phyloP scores from a whole-genome alignment of 2,329 filamentous ascomycete species.

The Fusarium hostae region DNA sequence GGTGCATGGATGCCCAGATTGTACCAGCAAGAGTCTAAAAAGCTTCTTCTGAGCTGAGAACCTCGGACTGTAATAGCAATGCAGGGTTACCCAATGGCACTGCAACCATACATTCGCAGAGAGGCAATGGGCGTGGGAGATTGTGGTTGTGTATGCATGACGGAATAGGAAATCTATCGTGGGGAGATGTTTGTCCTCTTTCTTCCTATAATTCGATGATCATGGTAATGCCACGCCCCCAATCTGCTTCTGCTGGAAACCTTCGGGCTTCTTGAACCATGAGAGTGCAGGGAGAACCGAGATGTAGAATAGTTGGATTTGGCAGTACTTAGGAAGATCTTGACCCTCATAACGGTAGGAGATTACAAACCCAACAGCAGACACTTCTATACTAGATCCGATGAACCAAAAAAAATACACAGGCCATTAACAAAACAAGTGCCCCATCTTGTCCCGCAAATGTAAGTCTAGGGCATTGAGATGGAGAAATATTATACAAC shows the following conservation, averaged over 20 bases:
- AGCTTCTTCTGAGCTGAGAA: conserved; percentile 30
- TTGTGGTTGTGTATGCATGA: background rate
- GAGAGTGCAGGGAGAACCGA: background rate
- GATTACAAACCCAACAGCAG: background rate
- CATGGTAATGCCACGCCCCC: conserved; percentile 13
- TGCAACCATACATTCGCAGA: conserved; percentile 1
- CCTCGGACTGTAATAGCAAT: background rate
- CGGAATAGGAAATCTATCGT: background rate
- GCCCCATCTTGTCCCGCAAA: conserved; percentile 30
- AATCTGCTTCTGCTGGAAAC: background rate
- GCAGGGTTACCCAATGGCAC: conserved; percentile 1
- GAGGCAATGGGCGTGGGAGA: conserved; percentile 15
- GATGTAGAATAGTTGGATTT: conserved; percentile 9
- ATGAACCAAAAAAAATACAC: background rate
- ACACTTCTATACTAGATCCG: background rate
- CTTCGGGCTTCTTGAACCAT: background rate
- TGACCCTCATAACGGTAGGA: background rate
- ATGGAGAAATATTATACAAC: conserved; percentile 15
- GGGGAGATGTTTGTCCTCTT: background rate
- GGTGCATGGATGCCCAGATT: background rate
- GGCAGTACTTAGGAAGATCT: conserved; percentile 11
- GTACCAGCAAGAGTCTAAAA: background rate
- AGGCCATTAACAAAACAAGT: background rate
- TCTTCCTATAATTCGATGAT: background rate
- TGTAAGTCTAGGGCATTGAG: conserved; percentile 5